These are phyloP conservation scores for Nevesoporus exiguus DNA, from an alignment of 768 basidiomycete genomes.

Conservation along the genomic window DNA sequence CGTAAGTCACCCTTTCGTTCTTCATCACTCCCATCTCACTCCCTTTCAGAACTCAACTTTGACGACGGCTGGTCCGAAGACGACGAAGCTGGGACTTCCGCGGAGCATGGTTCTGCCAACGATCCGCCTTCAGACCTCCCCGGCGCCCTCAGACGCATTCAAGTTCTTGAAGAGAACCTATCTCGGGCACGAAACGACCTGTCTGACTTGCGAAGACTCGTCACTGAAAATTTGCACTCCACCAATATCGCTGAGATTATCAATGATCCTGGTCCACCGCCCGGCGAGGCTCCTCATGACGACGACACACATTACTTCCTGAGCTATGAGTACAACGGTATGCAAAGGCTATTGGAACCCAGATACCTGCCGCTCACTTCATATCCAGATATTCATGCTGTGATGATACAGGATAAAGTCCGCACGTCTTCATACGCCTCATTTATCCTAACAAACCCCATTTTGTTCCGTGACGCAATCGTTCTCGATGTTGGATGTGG, in stretches of 20 bases:
- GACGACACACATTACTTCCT: conserved; percentile 95
- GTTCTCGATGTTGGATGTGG: conserved; percentile 98
- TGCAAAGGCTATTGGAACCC: conserved; percentile 1
- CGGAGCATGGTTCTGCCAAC: conserved; percentile 1
- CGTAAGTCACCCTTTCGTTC: conserved; percentile 49
- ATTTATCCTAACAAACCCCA: conserved; percentile 82
- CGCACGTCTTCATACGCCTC: conserved; percentile 90
- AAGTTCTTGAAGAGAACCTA: conserved; percentile 59
- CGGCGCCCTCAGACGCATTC: conserved; percentile 45
- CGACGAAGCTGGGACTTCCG: not conserved
- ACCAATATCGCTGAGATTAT: conserved; percentile 41
- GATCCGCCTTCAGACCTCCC: conserved; percentile 29
- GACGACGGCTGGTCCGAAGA: conserved; percentile 75
- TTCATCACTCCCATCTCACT: not conserved
- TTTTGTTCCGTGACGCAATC: conserved; percentile 75
- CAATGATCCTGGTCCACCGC: conserved; percentile 31
- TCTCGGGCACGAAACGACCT: conserved; percentile 57
- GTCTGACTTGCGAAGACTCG: conserved; percentile 55
- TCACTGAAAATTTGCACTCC: conserved; percentile 52
- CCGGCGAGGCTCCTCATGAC: conserved; percentile 46
- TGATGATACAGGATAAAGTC: conserved; percentile 96
- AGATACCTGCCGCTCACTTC: not conserved
- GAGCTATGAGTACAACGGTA: conserved; percentile 86
- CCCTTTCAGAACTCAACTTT: conserved; percentile 52
- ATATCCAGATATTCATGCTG: conserved; percentile 80